Base-by-base conservation (phyloP, 1,284 basidiomycete genomes). In the Tylopilus microsporus region DNA sequence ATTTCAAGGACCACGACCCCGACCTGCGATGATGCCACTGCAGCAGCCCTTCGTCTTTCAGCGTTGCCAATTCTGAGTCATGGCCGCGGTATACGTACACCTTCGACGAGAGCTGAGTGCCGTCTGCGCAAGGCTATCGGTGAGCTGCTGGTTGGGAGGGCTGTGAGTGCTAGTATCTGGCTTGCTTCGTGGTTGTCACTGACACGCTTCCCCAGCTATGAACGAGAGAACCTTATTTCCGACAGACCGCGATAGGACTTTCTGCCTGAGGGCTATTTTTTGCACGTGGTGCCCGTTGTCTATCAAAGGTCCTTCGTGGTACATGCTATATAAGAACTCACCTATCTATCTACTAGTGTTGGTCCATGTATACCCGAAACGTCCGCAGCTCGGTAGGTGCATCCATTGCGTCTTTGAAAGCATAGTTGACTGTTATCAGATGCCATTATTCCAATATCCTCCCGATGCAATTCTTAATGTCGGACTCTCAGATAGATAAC, bases 281-380 rank as follows among this genome's bases (percentile, higher is more conserved):
- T 49, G 11, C 65, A 63, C 49, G 55, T 61, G 65, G 48, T 41
- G 19, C 16, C 11, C 18, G 13, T 37, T 42, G 34, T 12, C 41
- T 25, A 7, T 16, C 12, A 9, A 15, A 5, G 6, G 6, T 8
- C 30, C 30, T 6, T 32, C 30, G 30, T 32, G 30, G 30, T 32
- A 32, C 30, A 32, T 32, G 30, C 30, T 32, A 32, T 32, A 32
- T 32, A 32, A 32, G 7, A 32, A 8, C 30, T 8, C 30, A 32
- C 30, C 30, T 32, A 32, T 8, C 30, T 32, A 32, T 32, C 30
- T 8, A 32, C 30, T 32, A 32, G 30, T 32, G 30, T 8, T 5
- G 30, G 30, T 32, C 7, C 30, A 8, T 8, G 30, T 32, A 8
- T 32, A 8, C 30, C 30, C 30, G 30, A 32, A 32, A 32, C 30